Base-by-base conservation (phyloP, 192 early-diverging fungal genomes). In the Backusella sp. region DNA sequence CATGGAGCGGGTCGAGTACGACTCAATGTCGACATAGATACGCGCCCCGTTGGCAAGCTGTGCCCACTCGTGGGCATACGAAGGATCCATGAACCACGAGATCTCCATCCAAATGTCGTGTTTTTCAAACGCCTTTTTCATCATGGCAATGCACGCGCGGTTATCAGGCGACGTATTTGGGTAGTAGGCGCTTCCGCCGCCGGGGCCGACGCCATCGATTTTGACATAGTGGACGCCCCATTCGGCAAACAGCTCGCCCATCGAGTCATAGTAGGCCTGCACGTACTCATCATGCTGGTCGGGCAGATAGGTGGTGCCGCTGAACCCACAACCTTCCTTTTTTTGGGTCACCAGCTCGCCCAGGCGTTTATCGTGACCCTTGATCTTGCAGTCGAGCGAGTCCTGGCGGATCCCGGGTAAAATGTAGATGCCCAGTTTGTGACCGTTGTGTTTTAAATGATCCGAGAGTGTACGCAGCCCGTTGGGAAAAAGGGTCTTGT, bases 61-160 rank as follows among this genome's bases (percentile, higher is more conserved):
- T 3, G 49, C 71, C 73, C 73, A 80, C 36, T 80, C 74, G 8
- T 65, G 34, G 0, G 70, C 70, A 76, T 76, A 76, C 2, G 42
- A 37, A 42, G 49, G 65, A 39, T 80, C 79, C 15, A 80, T 26
- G 17, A 73, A 80, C 79, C 79, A 80, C 2, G 79, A 80, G 12
- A 80, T 59, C 49, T 80, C 74, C 74, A 80, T 76, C 79, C 79
- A 80, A 17, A 80, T 80, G 30, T 76, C 72, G 44, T 73, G 79
- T 46, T 72, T 75, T 44, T 72, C 34, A 39, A 80, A 80, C 0
- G 69, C 74, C 2, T 46, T 71, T 28, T 26, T 6, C 70, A 80
- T 75, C 68, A 73, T 67, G 12, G 28, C 19, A 8, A 80, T 59
- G 32, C 74, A 75, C 19, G 34, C 62, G 11, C 79, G 53, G 41